phyloP scores from a whole-genome alignment of 2,329 filamentous ascomycete genomes.

The Colletotrichum sojae region DNA sequence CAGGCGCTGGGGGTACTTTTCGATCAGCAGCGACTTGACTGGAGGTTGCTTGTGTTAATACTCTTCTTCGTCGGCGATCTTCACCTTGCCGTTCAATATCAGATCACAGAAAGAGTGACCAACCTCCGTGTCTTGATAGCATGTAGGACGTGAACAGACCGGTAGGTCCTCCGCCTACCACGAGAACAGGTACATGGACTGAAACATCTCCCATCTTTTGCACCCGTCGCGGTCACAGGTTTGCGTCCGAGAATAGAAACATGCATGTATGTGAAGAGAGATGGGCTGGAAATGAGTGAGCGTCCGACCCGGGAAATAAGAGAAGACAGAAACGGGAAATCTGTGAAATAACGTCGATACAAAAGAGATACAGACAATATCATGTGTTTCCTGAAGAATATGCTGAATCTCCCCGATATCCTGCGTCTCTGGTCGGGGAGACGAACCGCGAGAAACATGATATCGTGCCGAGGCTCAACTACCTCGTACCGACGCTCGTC shows the following conservation, averaged over 20 bases:
- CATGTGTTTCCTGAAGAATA: not conserved
- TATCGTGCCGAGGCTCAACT: not conserved
- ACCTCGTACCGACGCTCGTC: not conserved
- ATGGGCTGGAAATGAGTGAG: not conserved
- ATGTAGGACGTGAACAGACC: constrained; percentile 53
- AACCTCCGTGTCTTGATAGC: constrained; percentile 42
- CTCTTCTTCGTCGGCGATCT: constrained; percentile 41
- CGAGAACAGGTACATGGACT: constrained; percentile 50
- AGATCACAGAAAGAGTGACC: not conserved
- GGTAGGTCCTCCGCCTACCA: constrained; percentile 53
- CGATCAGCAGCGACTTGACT: constrained; percentile 49
- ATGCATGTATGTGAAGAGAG: not conserved
- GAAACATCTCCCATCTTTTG: constrained; percentile 9
- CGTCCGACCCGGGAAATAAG: not conserved
- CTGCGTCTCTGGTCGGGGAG: not conserved
- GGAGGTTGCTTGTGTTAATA: not conserved
- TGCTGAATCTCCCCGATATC: not conserved
- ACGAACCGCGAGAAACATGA: not conserved
- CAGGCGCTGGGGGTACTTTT: constrained; percentile 49
- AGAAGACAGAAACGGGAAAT: not conserved
- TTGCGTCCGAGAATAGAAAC: not conserved
- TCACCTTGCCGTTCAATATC: not conserved
- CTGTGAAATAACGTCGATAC: not conserved
- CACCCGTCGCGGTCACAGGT: not conserved
- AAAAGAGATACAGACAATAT: not conserved